Conservation (phyloP, 805 yeast genomes). For the Lipomyces starkeyi region DNA sequence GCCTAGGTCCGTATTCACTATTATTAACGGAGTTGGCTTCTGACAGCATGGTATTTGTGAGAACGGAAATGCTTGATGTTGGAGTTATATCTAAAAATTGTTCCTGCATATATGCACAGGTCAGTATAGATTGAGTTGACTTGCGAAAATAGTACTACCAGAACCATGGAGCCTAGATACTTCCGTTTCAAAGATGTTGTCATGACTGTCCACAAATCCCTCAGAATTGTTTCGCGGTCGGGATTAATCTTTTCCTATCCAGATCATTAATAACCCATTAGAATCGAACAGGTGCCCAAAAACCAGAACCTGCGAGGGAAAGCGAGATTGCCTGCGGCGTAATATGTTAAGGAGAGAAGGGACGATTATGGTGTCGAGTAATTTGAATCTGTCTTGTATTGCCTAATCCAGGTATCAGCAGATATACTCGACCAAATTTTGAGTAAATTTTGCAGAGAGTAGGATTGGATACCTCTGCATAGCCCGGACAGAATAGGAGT, state of each 20-base stretch:
- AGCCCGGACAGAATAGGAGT: constrained; percentile 22
- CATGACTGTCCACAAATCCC: background rate
- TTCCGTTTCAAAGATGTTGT: background rate
- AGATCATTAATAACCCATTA: background rate
- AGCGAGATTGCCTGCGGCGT: constrained; percentile 9
- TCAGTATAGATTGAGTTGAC: background rate
- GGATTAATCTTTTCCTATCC: background rate
- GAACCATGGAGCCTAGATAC: constrained; percentile 1
- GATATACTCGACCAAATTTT: background rate
- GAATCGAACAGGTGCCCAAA: background rate
- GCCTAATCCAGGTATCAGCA: background rate
- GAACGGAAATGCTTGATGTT: background rate
- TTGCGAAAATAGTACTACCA: background rate
- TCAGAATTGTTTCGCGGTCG: background rate
- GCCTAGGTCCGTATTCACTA: background rate
- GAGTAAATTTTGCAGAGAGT: background rate
- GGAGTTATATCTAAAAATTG: constrained; percentile 10
- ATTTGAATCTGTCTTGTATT: constrained; percentile 11
- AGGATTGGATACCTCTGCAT: constrained; percentile 8
- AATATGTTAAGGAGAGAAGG: constrained; percentile 19
- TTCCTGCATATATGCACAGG: constrained; percentile 13
- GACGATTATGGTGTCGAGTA: constrained; percentile 7
- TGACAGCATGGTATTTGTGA: constrained; percentile 1
- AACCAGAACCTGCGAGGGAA: background rate
- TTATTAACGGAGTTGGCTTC: background rate